These are phyloP conservation scores for Cercospora sesami DNA, from an alignment of 2,329 filamentous ascomycete genomes.

Conservation along the genomic window DNA sequence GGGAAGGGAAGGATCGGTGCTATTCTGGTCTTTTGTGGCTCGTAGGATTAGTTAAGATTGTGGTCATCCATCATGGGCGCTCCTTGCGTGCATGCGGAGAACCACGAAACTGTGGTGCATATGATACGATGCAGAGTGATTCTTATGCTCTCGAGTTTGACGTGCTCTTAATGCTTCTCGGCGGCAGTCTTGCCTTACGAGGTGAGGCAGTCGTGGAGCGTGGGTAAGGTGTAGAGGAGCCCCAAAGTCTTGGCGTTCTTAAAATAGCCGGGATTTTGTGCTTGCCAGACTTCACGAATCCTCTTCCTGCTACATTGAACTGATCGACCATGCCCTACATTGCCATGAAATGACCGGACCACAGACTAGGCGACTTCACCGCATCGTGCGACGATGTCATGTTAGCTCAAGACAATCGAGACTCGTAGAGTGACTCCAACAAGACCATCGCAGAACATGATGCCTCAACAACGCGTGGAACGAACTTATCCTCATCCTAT, in stretches of 20 bases:
- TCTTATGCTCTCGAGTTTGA: background rate
- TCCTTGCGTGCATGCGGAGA: background rate
- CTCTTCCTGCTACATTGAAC: background rate
- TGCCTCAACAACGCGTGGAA: background rate
- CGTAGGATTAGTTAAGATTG: background rate
- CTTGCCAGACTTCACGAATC: background rate
- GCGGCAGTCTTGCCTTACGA: background rate
- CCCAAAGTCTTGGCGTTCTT: background rate
- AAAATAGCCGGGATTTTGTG: background rate
- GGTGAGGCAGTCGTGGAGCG: background rate
- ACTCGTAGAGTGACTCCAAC: background rate
- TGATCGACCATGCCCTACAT: background rate
- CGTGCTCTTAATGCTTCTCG: background rate
- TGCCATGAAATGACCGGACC: background rate
- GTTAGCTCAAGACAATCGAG: background rate
- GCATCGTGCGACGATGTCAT: background rate
- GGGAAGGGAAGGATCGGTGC: background rate
- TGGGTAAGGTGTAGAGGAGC: background rate
- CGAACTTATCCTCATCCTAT: too few relatives aligned
- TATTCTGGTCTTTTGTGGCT: slow-evolving; percentile 4
- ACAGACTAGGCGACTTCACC: background rate
- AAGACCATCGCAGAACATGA: background rate
- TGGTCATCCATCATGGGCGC: background rate
- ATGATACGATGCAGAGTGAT: background rate
- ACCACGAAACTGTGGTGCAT: background rate